Percentiles rank a stretch among this genome's conserved stretches.
phyloP scores from a whole-genome alignment of 2,329 filamentous ascomycete species.

The Trichocomaceae sp. region DNA sequence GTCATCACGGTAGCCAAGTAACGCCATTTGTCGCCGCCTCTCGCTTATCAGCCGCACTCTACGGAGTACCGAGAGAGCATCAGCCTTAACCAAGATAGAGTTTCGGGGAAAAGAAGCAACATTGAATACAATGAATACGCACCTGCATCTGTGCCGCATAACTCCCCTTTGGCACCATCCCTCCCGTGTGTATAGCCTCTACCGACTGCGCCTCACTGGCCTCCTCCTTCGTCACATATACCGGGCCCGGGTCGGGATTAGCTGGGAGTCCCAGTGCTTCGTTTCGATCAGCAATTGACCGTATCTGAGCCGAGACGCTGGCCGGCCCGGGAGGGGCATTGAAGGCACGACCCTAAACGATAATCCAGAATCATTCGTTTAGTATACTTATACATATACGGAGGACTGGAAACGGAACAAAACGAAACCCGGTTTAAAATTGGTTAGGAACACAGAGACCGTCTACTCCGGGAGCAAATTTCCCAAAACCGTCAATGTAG shows the following conservation, averaged over 20 bases:
- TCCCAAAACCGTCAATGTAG: not conserved
- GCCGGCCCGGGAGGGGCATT: constrained; percentile 25
- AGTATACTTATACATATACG: not conserved
- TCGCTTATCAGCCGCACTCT: constrained; percentile 32
- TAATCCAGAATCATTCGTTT: not conserved
- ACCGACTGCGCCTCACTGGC: constrained; percentile 26
- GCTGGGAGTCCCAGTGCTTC: constrained; percentile 24
- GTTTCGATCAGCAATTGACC: constrained; percentile 29
- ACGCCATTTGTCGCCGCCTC: constrained; percentile 21
- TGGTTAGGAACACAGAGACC: not conserved
- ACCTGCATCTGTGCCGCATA: constrained; percentile 31
- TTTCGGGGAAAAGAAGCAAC: too few relatives aligned
- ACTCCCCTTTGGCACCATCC: constrained; percentile 25
- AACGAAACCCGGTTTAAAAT: not conserved
- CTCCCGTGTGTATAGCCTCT: constrained; percentile 24
- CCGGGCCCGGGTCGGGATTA: constrained; percentile 17
- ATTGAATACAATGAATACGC: constrained; percentile 11
- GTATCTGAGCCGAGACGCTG: constrained; percentile 27
- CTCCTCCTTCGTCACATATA: constrained; percentile 29
- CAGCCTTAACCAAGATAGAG: not conserved
- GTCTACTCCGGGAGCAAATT: not conserved
- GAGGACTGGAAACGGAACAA: not conserved
- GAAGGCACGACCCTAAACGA: constrained; percentile 26
- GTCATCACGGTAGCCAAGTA: constrained; percentile 6
- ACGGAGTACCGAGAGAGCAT: constrained; percentile 1